Evolutionary conservation across 805 yeast genomes (phyloP), one percentile per base, ranked within the genome.

Genomic region (Saccharomycopsis sp.): DNA sequence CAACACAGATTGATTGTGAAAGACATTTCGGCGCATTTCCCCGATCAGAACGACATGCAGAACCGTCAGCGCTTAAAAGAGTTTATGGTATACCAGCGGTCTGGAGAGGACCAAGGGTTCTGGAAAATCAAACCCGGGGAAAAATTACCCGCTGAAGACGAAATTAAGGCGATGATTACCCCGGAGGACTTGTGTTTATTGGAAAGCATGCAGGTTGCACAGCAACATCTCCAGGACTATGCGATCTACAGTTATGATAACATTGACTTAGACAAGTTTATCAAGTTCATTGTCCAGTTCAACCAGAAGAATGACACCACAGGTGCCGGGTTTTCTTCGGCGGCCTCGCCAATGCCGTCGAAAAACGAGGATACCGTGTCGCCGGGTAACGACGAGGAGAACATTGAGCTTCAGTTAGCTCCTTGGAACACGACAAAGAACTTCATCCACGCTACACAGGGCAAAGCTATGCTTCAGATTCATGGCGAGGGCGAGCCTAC

Each of bases 21-120:
- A 63, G 98, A 94, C 64, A 89, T 94, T 22, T 84, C 96, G 0
- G 81, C 81, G 55, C 97, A 93, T 74, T 94, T 94, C 69, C 98
- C 99, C 0, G 98, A 91, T 65, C 97, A 92, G 71, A 92, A 88
- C 67, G 98, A 94, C 68, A 92, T 93, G 89, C 99, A 94, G 70
- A 93, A 90, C 69, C 81, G 99, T 66, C 98, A 93, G 73, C 79
- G 97, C 62, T 78, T 94, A 58, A 94, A 94, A 71, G 99, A 94
- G 73, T 94, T 94, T 66, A 94, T 94, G 99, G 97, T 92, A 67
- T 94, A 89, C 67, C 97, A 93, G 73, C 78, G 97, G 65, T 84
- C 86, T 44, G 98, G 98, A 12, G 89, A 86, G 5, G 97, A 92
- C 70, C 97, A 91, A 65, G 97, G 97, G 0, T 87, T 76, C 67